Base-by-base conservation (phyloP, 768 basidiomycete genomes). In the Clitopilus hobsonii region DNA sequence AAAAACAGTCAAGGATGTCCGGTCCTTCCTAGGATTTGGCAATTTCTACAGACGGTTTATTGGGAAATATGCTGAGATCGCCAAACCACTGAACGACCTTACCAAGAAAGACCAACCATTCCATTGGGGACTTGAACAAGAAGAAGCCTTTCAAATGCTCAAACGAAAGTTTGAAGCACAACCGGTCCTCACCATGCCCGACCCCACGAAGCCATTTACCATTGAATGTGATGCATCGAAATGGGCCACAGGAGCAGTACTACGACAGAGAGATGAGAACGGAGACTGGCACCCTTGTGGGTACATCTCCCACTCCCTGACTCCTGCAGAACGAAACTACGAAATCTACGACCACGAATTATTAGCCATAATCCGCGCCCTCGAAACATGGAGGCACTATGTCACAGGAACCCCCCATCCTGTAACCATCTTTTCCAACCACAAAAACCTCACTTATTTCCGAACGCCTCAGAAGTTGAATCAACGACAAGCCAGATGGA, bases 1-100 rank as follows among this genome's bases (percentile, higher is more conserved):
- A n/a, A n/a, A n/a, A n/a, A n/a, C n/a, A n/a, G n/a, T n/a, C n/a
- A n/a, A n/a, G n/a, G n/a, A n/a, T n/a, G n/a, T n/a, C n/a, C n/a
- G n/a, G n/a, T 63, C 62, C 2, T 81, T 81, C 56, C 55, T 80
- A 0, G 74, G 79, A 1, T 79, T 81, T 30, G 45, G 62, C 1
- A 74, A 75, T 52, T 77, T 72, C 45, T 75, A 74, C 20, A 29
- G 62, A 2, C 30, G 58, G 2, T 78, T 76, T 47, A 72, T 77
- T 8, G 5, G 49, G 1, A 53, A 63, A 0, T 81, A 67, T 56
- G 60, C 69, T 0, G 11, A 64, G 0, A 58, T 72, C 1, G 52
- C 68, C 3, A 36, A 58, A 60, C 71, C 70, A 0, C 48, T 78
- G 0, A 68, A 61, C 6, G 25, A 56, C 0, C 55, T 77, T 0